These are phyloP conservation scores for Rhodotorula mucilaginosa DNA, from an alignment of 1,284 basidiomycete species.

Conservation along the genomic window DNA sequence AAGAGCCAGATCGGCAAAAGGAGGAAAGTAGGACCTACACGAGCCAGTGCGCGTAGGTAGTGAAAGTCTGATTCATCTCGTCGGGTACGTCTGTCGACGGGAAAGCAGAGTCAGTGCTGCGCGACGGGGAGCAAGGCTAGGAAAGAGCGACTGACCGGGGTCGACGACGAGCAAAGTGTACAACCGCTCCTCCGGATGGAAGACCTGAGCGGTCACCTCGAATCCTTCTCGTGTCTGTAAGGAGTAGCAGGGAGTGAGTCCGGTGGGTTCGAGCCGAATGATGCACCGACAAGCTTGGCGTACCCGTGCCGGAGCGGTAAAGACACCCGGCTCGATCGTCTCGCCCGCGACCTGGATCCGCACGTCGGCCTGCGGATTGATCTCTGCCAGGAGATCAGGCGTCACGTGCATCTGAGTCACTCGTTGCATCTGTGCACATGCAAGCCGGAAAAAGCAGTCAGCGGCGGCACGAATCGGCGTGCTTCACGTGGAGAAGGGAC, in stretches of 20 bases:
- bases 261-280: constrained; percentile 24
- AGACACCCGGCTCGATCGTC: constrained; percentile 69
- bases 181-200: constrained; percentile 72
- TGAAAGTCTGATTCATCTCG: constrained; percentile 62
- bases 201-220: constrained; percentile 66
- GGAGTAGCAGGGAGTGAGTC: constrained; percentile 36
- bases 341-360: constrained; percentile 60
- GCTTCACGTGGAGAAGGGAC: constrained; percentile 44
- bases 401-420: constrained; percentile 83
- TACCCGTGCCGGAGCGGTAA: constrained; percentile 64
- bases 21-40: constrained; percentile 51
- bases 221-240: constrained; percentile 63
- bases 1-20: not conserved
- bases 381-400: constrained; percentile 74
- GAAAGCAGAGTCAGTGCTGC: not conserved
- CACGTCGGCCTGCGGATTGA: constrained; percentile 72
- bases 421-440: constrained; percentile 74
- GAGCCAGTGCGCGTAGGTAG: constrained; percentile 80
- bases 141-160: constrained; percentile 57
- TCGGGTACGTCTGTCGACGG: constrained; percentile 68
- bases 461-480: not conserved
- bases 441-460: not conserved
- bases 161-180: constrained; percentile 89
- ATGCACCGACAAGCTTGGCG: constrained; percentile 32
- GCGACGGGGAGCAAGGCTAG: not conserved